phyloP scores from a whole-genome alignment of 768 basidiomycete genomes.

The Gloeophyllum trabeum region DNA sequence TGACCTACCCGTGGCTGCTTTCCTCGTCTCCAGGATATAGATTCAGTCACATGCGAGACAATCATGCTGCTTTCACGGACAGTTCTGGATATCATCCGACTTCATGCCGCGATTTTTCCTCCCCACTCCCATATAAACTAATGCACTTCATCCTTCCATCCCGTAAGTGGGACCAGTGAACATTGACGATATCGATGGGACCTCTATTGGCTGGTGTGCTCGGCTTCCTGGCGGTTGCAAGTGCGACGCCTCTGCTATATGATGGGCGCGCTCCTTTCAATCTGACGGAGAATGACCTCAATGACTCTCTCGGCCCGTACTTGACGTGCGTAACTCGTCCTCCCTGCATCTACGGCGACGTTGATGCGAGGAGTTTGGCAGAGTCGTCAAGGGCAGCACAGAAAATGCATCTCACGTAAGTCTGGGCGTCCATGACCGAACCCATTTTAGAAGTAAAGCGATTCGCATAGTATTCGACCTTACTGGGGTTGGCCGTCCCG shows the following conservation, averaged over 20 bases:
- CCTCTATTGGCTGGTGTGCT: too few species aligned
- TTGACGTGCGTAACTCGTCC: conserved; percentile 30
- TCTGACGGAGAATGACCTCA: conserved; percentile 29
- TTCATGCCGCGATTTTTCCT: too few species aligned
- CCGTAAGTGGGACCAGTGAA: too few species aligned
- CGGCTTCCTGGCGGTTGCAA: conserved; percentile 4
- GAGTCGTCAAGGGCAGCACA: conserved; percentile 39
- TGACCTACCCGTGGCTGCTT: too few species aligned
- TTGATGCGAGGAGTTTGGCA: conserved; percentile 11
- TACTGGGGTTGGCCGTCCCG: conserved; percentile 23
- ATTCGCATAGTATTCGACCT: conserved; percentile 27
- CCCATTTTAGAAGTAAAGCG: background rate
- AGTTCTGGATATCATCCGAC: too few species aligned
- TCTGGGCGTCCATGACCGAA: conserved; percentile 3
- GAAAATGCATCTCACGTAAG: conserved; percentile 38
- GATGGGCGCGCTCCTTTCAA: conserved; percentile 42
- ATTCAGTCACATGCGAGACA: too few species aligned
- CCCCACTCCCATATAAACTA: too few species aligned
- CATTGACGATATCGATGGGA: too few species aligned
- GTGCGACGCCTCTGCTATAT: conserved; percentile 28
- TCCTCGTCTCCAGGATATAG: too few species aligned
- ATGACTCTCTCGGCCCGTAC: conserved; percentile 38
- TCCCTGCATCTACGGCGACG: background rate
- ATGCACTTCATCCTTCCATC: too few species aligned
- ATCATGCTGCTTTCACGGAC: too few species aligned